phyloP scores from a whole-genome alignment of 148 eudicot species.

The Rhododendron henanense region DNA sequence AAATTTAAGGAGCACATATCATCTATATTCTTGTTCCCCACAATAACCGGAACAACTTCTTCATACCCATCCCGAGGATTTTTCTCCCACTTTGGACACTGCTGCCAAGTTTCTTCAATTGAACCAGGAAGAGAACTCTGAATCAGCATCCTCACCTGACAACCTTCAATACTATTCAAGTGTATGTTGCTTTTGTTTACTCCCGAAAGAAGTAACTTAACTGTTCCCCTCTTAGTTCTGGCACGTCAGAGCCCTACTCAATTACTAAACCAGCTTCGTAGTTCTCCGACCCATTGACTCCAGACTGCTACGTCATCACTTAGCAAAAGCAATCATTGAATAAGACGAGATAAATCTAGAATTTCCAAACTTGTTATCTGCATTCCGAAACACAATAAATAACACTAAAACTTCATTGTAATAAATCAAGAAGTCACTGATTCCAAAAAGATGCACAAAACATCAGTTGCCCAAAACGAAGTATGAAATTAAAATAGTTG shows the following conservation, averaged over 20 bases:
- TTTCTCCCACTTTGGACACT: constrained; percentile 28
- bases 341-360: not conserved
- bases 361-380: not conserved
- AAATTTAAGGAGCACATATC: constrained; percentile 24
- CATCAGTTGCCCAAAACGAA: not conserved
- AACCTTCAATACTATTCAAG: not conserved
- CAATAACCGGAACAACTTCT: constrained; percentile 21
- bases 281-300: not conserved
- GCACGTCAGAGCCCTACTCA: not conserved
- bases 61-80: constrained; percentile 15
- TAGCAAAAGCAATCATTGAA: constrained; percentile 6
- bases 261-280: constrained; percentile 3
- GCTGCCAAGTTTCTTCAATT: constrained; percentile 32
- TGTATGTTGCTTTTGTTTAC: not conserved
- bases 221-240: not conserved
- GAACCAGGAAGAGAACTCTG: constrained; percentile 23
- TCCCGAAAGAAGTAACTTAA: not conserved
- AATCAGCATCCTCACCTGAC: constrained; percentile 27
- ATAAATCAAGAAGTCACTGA: not conserved
- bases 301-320: constrained; percentile 15
- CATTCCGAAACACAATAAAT: not conserved
- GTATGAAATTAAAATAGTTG: not conserved
- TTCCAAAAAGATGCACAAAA: not conserved
- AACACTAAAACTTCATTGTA: not conserved
- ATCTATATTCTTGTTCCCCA: constrained; percentile 19